Evolutionary conservation across 1,284 basidiomycete genomes (phyloP).

Genomic region (Boletellus sp.): DNA sequence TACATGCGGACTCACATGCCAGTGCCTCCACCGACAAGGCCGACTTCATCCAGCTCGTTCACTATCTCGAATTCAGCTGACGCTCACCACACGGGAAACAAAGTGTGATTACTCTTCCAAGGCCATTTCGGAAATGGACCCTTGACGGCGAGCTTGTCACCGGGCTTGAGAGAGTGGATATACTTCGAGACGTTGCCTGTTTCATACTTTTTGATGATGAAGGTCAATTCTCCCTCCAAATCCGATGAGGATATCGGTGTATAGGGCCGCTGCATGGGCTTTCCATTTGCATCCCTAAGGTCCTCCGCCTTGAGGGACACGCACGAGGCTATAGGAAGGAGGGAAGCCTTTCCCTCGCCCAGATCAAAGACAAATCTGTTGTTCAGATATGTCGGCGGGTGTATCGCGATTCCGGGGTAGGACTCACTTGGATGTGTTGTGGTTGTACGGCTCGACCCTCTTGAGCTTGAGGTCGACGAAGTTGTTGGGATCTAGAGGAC

Average conservation of each 20-base stretch:
- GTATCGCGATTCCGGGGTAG: background rate
- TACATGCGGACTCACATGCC: slow-evolving; percentile 63
- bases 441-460: slow-evolving; percentile 86
- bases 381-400: slow-evolving; percentile 5
- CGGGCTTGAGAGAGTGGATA: slow-evolving; percentile 68
- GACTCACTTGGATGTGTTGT: slow-evolving; percentile 74
- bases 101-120: slow-evolving; percentile 57
- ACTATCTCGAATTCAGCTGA: slow-evolving; percentile 38
- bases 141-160: slow-evolving; percentile 85
- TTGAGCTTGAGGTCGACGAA: slow-evolving; percentile 82
- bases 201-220: slow-evolving; percentile 88
- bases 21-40: slow-evolving; percentile 86
- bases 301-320: slow-evolving; percentile 60
- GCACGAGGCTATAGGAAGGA: slow-evolving; percentile 74
- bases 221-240: slow-evolving; percentile 67
- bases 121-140: slow-evolving; percentile 85
- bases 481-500: slow-evolving; percentile 68
- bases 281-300: slow-evolving; percentile 77
- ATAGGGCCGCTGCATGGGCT: slow-evolving; percentile 86
- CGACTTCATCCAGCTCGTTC: slow-evolving; percentile 84
- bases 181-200: slow-evolving; percentile 78
- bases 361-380: slow-evolving; percentile 81
- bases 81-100: background rate
- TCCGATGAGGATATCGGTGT: slow-evolving; percentile 79
- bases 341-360: slow-evolving; percentile 75